Percentiles rank a stretch among this genome's conserved stretches.
Conservation (phyloP, 2,329 filamentous ascomycete genomes). For the Dissoconium aciculare region DNA sequence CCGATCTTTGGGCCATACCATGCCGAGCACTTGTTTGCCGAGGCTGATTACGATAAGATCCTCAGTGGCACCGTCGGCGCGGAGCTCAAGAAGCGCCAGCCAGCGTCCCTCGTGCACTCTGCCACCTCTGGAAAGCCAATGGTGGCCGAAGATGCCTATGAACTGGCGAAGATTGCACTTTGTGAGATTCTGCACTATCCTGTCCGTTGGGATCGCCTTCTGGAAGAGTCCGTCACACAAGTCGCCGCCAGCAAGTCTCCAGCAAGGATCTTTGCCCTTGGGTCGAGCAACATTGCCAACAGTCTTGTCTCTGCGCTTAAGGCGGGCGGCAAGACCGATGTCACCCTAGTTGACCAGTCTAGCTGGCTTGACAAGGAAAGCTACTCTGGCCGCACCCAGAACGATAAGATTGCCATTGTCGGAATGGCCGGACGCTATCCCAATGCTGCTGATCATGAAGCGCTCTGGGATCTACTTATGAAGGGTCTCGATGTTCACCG, state of each 20-base stretch:
- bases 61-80: constrained; percentile 28
- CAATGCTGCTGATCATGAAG: constrained; percentile 53
- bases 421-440: constrained; percentile 70
- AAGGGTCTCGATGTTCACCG: constrained; percentile 62
- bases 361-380: constrained; percentile 27
- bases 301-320: constrained; percentile 41
- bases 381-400: constrained; percentile 32
- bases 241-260: constrained; percentile 29
- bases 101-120: constrained; percentile 33
- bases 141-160: constrained; percentile 30
- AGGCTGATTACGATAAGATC: constrained; percentile 38
- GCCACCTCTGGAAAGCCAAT: constrained; percentile 33
- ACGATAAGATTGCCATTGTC: constrained; percentile 68
- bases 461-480: constrained; percentile 60
- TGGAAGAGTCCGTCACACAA: constrained; percentile 34
- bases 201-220: constrained; percentile 35
- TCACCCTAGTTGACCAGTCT: constrained; percentile 31
- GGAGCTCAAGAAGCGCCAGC: constrained; percentile 29
- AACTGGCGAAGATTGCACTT: constrained; percentile 31
- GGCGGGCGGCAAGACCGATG: constrained; percentile 32
- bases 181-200: constrained; percentile 33
- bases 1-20: constrained; percentile 46
- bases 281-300: constrained; percentile 40
- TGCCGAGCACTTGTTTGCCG: constrained; percentile 39
- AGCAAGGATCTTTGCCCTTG: constrained; percentile 35